phyloP scores from a whole-genome alignment of 2,329 filamentous ascomycete species.

The Neofusicoccum umdonicola region DNA sequence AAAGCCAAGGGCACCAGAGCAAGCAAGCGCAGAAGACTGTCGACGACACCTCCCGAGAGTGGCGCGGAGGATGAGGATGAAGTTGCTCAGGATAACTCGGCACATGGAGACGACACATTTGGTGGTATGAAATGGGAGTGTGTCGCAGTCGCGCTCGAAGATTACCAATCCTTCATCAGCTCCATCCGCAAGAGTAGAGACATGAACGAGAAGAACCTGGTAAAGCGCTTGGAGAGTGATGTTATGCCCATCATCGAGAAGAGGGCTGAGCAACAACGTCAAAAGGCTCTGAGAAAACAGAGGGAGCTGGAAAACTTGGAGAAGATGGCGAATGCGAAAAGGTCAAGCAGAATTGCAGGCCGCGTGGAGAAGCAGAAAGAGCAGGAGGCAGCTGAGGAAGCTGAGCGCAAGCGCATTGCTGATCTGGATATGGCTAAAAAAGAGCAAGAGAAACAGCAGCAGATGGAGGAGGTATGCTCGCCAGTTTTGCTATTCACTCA shows the following conservation, averaged over 20 bases:
- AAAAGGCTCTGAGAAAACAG: slow-evolving; percentile 71
- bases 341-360: slow-evolving; percentile 83
- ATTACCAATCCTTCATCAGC: slow-evolving; percentile 70
- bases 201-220: slow-evolving; percentile 77
- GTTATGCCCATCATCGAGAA: slow-evolving; percentile 83
- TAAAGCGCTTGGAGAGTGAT: slow-evolving; percentile 69
- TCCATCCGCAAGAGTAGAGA: slow-evolving; percentile 74
- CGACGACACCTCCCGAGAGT: slow-evolving; percentile 43
- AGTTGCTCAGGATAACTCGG: slow-evolving; percentile 27
- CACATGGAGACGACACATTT: slow-evolving; percentile 60
- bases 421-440: slow-evolving; percentile 64
- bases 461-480: slow-evolving; percentile 60
- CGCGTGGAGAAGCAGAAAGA: slow-evolving; percentile 76
- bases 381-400: slow-evolving; percentile 69
- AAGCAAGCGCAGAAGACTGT: slow-evolving; percentile 68
- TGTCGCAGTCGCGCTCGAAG: slow-evolving; percentile 74
- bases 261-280: slow-evolving; percentile 64
- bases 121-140: slow-evolving; percentile 88
- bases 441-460: slow-evolving; percentile 59
- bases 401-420: slow-evolving; percentile 62
- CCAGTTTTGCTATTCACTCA: background rate
- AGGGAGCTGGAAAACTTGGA: slow-evolving; percentile 78
- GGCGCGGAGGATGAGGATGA: slow-evolving; percentile 40
- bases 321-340: slow-evolving; percentile 88
- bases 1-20: slow-evolving; percentile 58